Evolutionary conservation across 176 grass and related monocot genomes (phyloP), one percentile per base, ranked within the genome.

Genomic region (Aegilops speltoides): DNA sequence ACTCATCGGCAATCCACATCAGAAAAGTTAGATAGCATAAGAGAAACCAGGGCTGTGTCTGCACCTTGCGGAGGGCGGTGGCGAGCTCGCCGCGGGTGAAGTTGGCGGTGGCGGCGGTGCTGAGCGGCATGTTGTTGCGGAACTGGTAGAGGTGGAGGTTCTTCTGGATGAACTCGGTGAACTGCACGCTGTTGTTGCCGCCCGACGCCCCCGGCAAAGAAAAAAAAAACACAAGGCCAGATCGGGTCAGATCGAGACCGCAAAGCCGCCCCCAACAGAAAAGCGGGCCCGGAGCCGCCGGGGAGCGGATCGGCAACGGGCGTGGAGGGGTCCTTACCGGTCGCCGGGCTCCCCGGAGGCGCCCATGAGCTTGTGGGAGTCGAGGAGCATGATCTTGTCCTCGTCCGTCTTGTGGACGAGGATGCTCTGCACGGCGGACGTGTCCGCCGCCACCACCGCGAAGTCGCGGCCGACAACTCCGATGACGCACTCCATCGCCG

Each of bases 141-240:
- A 96, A 96, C 88, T 99, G 92, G 81, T 99, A 94, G 12, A 99
- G 89, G 85, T 99, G 97, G 12, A 99, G 82, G 80, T 99, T 99
- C 90, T 99, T 99, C 90, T 99, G 97, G 70, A 99, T 99, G 92
- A 89, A 99, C 89, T 99, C 97, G 22, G 97, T 99, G 83, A 99
- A 99, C 81, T 99, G 97, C 64, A 97, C 94, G 82, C 97, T 97
- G 88, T 84, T 15, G 2, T 82, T 12, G 2, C 43, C 20, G 26
- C 15, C 46, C 48, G 3, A 5, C 46, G 46, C 14, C 48, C 48
- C 48, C 48, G 4, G 45, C 3, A 38, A 10, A 20, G 68, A 23
- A 54, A 79, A 16, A 20, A 77, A 31, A 54, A 78, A 41, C 4
- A 50, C 11, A 22, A 59, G 6, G 28, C 10, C 65, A 87, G 75